These are phyloP conservation scores for Dryadomyces sulphureus DNA, from an alignment of 2,329 filamentous ascomycete species.

Conservation along the genomic window DNA sequence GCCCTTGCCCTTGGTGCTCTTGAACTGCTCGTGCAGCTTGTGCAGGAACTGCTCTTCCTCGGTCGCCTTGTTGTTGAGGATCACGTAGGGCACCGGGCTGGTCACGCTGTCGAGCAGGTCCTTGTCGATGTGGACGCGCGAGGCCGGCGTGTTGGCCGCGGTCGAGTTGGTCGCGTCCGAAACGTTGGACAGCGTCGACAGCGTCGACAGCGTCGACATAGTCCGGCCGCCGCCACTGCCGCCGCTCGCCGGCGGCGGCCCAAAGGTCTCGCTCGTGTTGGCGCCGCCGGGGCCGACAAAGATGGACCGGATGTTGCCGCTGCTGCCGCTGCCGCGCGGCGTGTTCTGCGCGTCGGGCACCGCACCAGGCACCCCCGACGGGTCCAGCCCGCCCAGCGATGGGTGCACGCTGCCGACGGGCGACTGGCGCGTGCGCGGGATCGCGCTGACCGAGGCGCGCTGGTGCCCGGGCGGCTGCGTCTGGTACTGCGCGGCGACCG, in stretches of 20 bases:
- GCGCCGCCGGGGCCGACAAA: not conserved
- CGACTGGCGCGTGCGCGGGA: not conserved
- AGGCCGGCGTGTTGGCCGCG: not conserved
- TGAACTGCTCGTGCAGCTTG: constrained; percentile 29
- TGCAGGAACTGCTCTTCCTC: constrained; percentile 34
- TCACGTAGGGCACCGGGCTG: not conserved
- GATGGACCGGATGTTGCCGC: not conserved
- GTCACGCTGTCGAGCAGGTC: not conserved
- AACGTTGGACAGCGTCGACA: not conserved
- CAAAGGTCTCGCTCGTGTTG: not conserved
- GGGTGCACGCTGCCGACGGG: not conserved
- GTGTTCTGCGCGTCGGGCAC: not conserved
- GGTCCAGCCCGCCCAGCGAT: not conserved
- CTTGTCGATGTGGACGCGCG: not conserved
- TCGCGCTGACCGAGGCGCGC: not conserved
- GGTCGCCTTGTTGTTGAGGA: constrained; percentile 29
- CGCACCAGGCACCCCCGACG: not conserved
- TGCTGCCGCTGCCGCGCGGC: not conserved
- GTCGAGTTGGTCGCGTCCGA: too few relatives aligned
- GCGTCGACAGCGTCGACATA: not conserved
- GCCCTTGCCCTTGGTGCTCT: constrained; percentile 34
- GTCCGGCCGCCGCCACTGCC: not conserved
- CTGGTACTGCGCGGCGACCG: not conserved
- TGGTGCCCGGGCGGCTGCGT: not conserved
- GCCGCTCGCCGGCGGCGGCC: not conserved